Base-by-base conservation (phyloP, 1,284 basidiomycete species). In the Pyrrhoderma noxium region DNA sequence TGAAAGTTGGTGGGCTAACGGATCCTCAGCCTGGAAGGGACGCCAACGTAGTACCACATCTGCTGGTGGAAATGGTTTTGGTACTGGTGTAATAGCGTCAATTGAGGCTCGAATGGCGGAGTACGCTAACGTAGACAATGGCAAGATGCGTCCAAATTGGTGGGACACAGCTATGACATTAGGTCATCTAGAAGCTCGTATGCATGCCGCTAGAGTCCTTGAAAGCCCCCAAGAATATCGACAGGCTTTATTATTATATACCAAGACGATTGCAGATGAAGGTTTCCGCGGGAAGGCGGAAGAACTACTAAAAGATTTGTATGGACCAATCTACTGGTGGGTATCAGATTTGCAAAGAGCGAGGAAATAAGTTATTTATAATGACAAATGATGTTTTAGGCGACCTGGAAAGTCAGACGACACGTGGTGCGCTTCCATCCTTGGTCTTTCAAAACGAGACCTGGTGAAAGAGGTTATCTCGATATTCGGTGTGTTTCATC, bases 171-270 rank as follows among this genome's bases (percentile, higher is more conserved):
- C 90, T 13, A 64, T 92, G 59, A 88, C 87, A 8, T 73, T 95
- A 7, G 87, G 85, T 1, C 89, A 94, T 67, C 70, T 93, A 53
- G 93, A 96, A 70, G 82, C 80, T 43, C 78, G 82, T 55, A 65
- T 94, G 65, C 79, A 84, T 60, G 80, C 84, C 3, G 79, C 88
- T 9, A 78, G 73, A 55, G 64, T 80, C 38, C 68, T 93, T 36
- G 86, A 90, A 16, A 93, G 90, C 58, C 79, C 80, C n/a, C 67
- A 72, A 43, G 93, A 96, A 67, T 93, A 88, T 67, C 86, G 82
- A 65, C 76, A 82, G 60, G 81, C 80, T 53, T 63, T 95, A 58
- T 60, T 83, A 51, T 61, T 80, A 58, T 95, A 94, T 65, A 83
- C 89, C 45, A 86, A 80, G 70, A 82, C 79, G 66, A 73, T 96